These are phyloP conservation scores for Obelidium mucronatum DNA, from an alignment of 192 early-diverging fungal species.

Conservation along the genomic window DNA sequence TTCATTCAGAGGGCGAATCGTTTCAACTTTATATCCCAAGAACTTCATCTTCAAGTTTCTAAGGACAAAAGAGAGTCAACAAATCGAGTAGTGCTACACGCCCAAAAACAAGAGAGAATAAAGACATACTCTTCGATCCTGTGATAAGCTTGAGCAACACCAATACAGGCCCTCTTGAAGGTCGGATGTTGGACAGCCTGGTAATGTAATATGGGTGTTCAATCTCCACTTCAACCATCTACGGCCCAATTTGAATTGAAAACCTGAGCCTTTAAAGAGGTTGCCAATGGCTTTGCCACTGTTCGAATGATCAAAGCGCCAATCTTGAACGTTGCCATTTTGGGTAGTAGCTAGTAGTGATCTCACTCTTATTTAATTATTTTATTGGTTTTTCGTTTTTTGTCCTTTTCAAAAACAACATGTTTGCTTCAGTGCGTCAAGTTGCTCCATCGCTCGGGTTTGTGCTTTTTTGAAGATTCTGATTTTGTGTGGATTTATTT, in stretches of 20 bases:
- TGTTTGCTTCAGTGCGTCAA: slow-evolving; percentile 24
- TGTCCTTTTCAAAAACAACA: not conserved
- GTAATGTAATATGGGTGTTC: too few species aligned
- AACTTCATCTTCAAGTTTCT: slow-evolving; percentile 48
- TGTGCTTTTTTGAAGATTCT: too few species aligned
- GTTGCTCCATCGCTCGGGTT: slow-evolving; percentile 6
- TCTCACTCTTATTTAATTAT: not conserved
- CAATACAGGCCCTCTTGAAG: slow-evolving; percentile 50
- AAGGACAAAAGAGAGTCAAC: not conserved
- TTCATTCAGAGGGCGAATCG: slow-evolving; percentile 57
- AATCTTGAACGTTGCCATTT: slow-evolving; percentile 48
- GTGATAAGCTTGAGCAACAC: slow-evolving; percentile 48
- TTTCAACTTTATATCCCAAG: slow-evolving; percentile 48
- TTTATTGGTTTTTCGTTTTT: slow-evolving; percentile 11
- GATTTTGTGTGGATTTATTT: not conserved
- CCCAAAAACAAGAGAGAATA: not conserved
- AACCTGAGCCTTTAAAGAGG: slow-evolving; percentile 46
- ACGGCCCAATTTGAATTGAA: slow-evolving; percentile 17
- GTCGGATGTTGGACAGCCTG: slow-evolving; percentile 37
- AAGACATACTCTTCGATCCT: slow-evolving; percentile 28
- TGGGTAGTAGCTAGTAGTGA: not conserved
- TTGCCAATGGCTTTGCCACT: slow-evolving; percentile 55
- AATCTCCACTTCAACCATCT: too few species aligned
- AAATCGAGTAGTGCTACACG: not conserved
- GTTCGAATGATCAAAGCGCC: slow-evolving; percentile 50